Base-by-base conservation (phyloP, 2,329 filamentous ascomycete genomes). In the Phialophora expanda region DNA sequence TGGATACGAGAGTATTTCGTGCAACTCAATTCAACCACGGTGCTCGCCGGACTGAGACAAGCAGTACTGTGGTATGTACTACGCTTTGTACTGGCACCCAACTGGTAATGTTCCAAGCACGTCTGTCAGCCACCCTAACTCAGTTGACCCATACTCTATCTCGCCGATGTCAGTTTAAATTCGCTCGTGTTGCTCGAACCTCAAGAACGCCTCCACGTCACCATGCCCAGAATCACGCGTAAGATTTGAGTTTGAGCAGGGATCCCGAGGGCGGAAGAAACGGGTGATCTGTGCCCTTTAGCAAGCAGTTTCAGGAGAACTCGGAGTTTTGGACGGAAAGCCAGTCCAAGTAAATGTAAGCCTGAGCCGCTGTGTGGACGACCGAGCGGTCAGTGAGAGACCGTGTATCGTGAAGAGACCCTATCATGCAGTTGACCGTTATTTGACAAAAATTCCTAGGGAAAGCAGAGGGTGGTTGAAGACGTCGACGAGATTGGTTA, bases 191-290 rank as follows among this genome's bases (percentile, higher is more conserved):
- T 44, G 38, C 38, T n/a, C 38, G 17, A 44, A 44, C 14, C 17
- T 44, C 38, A 14, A 14, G 14, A 44, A 51, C 22, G 22, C 22
- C 46, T 14, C 22, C 30, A 53, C 58, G 58, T 32, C 14, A 51
- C 20, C 20, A 44, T 44, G 30, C 20, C 50, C n/a, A 61, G 46
- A 14, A 44, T 26, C n/a, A 30, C 32, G 30, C 58, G 46, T 53
- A 20, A 24, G 48, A 53, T 61, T 61, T 38, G 48, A 41, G 46
- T 61, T 61, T 28, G 48, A 22, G 50, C 56, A 59, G 28, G 56
- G 41, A 24, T 57, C 9, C 41, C 14, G 41, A n/a, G 38, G 17
- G 22, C 12, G 26, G 12, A 6, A 48, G 56, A 30, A 59, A 59
- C 56, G 38, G 28, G 56, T 48, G 58, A n/a, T 54, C 58, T 38